Evolutionary conservation across 2,329 filamentous ascomycete genomes (phyloP).

Genomic region (Sporothrix globosa): DNA sequence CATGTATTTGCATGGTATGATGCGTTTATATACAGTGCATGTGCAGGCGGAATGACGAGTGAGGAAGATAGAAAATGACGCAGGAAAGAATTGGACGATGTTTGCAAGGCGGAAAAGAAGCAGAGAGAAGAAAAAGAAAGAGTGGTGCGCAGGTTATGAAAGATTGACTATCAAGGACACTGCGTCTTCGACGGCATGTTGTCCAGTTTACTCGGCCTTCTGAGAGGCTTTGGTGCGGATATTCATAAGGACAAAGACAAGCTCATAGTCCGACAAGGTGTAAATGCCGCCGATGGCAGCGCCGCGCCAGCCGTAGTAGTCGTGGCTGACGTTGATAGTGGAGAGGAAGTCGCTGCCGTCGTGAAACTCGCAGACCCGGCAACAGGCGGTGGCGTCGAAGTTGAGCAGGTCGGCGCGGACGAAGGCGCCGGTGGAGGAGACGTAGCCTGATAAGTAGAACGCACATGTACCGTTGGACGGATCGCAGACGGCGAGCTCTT

Average conservation of each 20-base stretch:
- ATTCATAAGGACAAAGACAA: slow-evolving; percentile 53
- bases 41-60: slow-evolving; percentile 1
- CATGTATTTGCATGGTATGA: slow-evolving; percentile 15
- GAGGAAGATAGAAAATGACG: background rate
- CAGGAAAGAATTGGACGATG: background rate
- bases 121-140: background rate
- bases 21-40: slow-evolving; percentile 14
- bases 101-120: too few species aligned
- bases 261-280: slow-evolving; percentile 56
- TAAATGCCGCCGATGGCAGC: slow-evolving; percentile 62
- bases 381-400: slow-evolving; percentile 61
- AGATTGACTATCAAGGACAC: background rate
- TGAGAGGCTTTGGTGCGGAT: slow-evolving; percentile 48
- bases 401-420: slow-evolving; percentile 52
- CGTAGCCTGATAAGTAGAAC: slow-evolving; percentile 58
- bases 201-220: slow-evolving; percentile 1
- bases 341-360: slow-evolving; percentile 62
- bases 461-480: slow-evolving; percentile 57
- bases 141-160: background rate
- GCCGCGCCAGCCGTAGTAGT: slow-evolving; percentile 69
- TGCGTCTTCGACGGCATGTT: too few species aligned
- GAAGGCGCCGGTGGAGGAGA: slow-evolving; percentile 53
- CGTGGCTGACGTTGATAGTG: slow-evolving; percentile 61
- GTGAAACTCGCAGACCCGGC: slow-evolving; percentile 61
- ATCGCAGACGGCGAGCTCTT: slow-evolving; percentile 57